Conservation (phyloP, 2,329 filamentous ascomycete genomes). For the Claviceps humidiphila region DNA sequence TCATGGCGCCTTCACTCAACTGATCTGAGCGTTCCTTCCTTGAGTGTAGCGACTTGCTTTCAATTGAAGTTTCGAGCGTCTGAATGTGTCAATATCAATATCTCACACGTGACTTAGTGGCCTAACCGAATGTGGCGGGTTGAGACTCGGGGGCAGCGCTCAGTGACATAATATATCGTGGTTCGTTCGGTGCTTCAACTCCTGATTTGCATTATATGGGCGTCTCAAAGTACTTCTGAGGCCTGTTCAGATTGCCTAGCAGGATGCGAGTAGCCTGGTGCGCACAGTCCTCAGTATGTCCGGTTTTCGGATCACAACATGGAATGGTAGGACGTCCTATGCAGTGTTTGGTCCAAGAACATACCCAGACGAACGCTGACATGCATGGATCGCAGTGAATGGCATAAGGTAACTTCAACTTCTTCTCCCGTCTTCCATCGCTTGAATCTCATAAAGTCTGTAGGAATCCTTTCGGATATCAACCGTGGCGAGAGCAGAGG, state of each 20-base stretch:
- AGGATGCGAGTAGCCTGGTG: neutral
- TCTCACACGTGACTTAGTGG: neutral
- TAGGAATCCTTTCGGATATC: conserved; percentile 72
- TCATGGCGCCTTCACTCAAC: neutral
- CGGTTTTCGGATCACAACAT: conserved; percentile 70
- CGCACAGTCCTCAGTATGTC: conserved; percentile 29
- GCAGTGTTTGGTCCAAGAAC: neutral
- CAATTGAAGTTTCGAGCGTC: neutral
- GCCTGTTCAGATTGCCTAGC: neutral
- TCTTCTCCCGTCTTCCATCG: neutral
- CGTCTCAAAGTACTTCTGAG: neutral
- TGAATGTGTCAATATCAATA: neutral
- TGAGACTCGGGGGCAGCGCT: neutral
- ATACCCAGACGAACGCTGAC: conserved; percentile 2
- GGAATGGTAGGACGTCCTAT: conserved; percentile 55
- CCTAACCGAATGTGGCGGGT: neutral
- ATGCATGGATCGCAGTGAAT: conserved; percentile 44
- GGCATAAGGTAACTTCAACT: conserved; percentile 48
- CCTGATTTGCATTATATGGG: neutral
- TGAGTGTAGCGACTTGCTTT: too few relatives aligned
- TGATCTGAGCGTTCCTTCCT: too few relatives aligned
- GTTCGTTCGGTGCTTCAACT: neutral
- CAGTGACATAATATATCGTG: neutral
- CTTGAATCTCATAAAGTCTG: neutral
- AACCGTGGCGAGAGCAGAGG: conserved; percentile 63